Evolutionary conservation across 164 flowering plant species (phyloP).

Genomic region (Aristolochia californica): DNA sequence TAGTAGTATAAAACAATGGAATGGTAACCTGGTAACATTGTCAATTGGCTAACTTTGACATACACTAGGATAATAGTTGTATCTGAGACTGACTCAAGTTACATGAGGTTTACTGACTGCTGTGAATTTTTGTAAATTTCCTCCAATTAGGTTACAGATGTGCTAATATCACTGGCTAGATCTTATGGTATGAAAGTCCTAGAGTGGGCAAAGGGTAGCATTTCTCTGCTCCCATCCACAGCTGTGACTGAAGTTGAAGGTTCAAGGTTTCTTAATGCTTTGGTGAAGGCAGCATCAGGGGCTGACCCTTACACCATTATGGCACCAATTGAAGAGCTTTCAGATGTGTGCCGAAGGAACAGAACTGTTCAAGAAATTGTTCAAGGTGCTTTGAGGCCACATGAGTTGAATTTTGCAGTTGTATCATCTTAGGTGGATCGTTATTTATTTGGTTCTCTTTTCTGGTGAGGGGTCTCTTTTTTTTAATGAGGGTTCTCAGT

Average conservation of each 20-base stretch:
- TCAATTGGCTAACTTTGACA: too few species aligned
- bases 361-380: conserved; percentile 91
- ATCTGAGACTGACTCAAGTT: not conserved
- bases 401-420: conserved; percentile 46
- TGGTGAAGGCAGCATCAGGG: conserved; percentile 69
- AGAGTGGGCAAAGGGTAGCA: conserved; percentile 74
- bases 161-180: conserved; percentile 56
- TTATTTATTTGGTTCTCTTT: too few species aligned
- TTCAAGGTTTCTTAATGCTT: conserved; percentile 59
- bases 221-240: conserved; percentile 56
- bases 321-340: conserved; percentile 66
- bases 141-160: conserved; percentile 51
- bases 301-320: conserved; percentile 33
- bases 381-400: conserved; percentile 84
- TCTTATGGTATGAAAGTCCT: conserved; percentile 49
- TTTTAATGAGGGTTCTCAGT: too few species aligned
- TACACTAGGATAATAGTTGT: too few species aligned
- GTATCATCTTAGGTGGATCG: conserved; percentile 19
- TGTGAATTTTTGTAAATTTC: too few species aligned
- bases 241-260: conserved; percentile 77
- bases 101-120: not conserved
- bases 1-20: too few species aligned
- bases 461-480: too few species aligned
- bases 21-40: not conserved
- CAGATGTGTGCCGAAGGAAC: conserved; percentile 88